Evolutionary conservation across 495 filamentous ascomycete genomes (phyloP).

Genomic region (Xylaria curta): DNA sequence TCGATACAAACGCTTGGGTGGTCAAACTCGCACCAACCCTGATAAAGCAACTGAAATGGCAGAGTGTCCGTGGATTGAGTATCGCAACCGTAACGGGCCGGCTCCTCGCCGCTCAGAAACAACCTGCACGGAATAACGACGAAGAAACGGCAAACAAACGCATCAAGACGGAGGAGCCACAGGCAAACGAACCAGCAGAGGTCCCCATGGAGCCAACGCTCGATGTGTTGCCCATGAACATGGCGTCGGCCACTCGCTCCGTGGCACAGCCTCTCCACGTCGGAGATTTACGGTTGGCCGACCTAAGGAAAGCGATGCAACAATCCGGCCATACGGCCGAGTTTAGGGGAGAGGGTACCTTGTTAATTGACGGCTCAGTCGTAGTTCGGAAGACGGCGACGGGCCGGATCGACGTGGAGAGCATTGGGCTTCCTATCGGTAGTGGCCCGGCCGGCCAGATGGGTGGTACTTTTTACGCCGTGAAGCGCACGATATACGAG

Average conservation of each 20-base stretch:
- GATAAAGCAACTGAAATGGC: conserved; percentile 87
- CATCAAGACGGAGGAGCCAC: conserved; percentile 64
- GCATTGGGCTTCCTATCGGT: conserved; percentile 60
- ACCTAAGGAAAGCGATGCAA: conserved; percentile 84
- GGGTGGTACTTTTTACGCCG: conserved; percentile 71
- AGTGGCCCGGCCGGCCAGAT: conserved; percentile 48
- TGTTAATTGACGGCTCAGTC: conserved; percentile 86
- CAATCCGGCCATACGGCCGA: conserved; percentile 84
- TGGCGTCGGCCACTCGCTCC: conserved; percentile 76
- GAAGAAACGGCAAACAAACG: conserved; percentile 67
- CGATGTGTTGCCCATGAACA: conserved; percentile 76
- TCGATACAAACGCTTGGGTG: conserved; percentile 97
- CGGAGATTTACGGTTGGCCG: conserved; percentile 88
- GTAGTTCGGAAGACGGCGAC: conserved; percentile 87
- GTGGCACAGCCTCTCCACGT: conserved; percentile 91
- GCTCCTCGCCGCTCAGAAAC: conserved; percentile 46
- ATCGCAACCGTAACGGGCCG: conserved; percentile 86
- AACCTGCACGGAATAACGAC: conserved; percentile 44
- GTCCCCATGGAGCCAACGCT: conserved; percentile 63
- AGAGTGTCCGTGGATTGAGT: conserved; percentile 85
- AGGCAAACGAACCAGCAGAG: conserved; percentile 34
- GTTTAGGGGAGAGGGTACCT: conserved; percentile 90
- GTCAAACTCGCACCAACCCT: conserved; percentile 86
- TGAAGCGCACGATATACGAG: conserved; percentile 84
- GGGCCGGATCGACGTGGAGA: conserved; percentile 89